Evolutionary conservation across 108 stramenopile genomes (phyloP), one percentile per base, ranked within the genome.

Genomic region (Nitzschia sp.): DNA sequence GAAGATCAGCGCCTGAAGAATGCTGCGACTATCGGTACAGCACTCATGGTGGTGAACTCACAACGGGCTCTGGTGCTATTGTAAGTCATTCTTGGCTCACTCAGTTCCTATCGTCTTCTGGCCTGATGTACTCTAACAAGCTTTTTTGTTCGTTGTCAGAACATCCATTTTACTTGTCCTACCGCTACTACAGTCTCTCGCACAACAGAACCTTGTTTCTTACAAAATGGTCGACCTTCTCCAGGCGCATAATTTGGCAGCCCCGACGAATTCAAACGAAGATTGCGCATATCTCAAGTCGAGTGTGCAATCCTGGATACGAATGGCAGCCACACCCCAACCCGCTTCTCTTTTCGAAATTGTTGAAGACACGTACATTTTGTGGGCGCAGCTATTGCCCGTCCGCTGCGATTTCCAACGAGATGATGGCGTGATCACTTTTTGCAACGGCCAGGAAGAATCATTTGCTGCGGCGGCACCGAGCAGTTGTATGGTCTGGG

Each of bases 1-100:
- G 84, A 86, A 19, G 81, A 89, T 61, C 76, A 78, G 35, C 51
- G 65, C 30, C 71, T 88, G 6, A 84, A 72, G 34, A 88, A 93
- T 68, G 92, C 92, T 36, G 74, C 89, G 5, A 91, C 74, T n/a
- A 90, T 94, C 66, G 90, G 90, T 55, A 94, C 93, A 30, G 88
- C 93, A 25, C 75, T 94, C 17, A 81, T 90, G 75, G 78, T 68
- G 3, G 77, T 85, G 4, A 94, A 94, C 72, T 85, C 93, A 1
- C 81, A 87, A 26, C 76, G 90, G 15, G 77, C 75, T 23, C 69
- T 94, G 54, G 54, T 85, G 1, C 32, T 90, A 15, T 36, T 93
- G 84, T 85, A 78, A 83, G 87, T 81, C 1, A 6, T 49, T 23
- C n/a, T 23, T 17, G 23, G 6, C 21, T n/a, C n/a, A 45, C 9